A percentile compares a stretch with the other conserved stretches of the same genome.
These are phyloP conservation scores for Teunomyces aglyptinius DNA, from an alignment of 805 yeast genomes.

Conservation along the genomic window DNA sequence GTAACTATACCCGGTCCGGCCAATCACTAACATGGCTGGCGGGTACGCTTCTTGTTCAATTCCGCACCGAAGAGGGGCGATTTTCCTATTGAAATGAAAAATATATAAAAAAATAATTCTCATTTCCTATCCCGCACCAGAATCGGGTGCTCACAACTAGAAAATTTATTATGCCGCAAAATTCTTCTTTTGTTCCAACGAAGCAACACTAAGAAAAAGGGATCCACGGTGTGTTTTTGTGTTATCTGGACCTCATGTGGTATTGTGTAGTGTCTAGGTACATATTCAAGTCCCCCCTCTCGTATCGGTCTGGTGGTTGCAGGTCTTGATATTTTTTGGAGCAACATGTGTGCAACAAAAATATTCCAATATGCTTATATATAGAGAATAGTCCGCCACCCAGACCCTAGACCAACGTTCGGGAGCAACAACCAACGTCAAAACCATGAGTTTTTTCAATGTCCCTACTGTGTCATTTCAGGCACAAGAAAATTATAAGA, in stretches of 20 bases:
- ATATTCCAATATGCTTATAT: neutral
- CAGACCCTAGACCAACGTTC: too few relatives aligned
- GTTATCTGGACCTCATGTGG: neutral
- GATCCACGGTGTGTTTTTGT: neutral
- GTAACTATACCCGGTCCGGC: neutral
- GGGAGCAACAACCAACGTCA: too few relatives aligned
- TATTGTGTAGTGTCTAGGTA: neutral
- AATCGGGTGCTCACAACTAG: neutral
- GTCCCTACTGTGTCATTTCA: constrained; percentile 17
- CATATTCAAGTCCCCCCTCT: neutral
- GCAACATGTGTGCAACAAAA: neutral
- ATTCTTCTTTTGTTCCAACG: neutral
- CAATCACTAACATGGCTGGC: neutral
- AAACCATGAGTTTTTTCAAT: constrained; percentile 14
- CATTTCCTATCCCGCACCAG: neutral
- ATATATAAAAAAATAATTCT: neutral
- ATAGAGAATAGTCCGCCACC: neutral
- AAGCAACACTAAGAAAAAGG: neutral
- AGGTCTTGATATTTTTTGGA: neutral
- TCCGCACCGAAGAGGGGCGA: neutral
- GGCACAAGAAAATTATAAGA: constrained; percentile 16
- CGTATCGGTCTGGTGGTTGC: neutral
- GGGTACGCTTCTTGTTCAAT: neutral
- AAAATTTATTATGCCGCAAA: neutral
- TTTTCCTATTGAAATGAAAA: neutral